Evolutionary conservation across 1,139 yeast species (phyloP), one percentile per base, ranked within the genome.

Genomic region (Saccharomyces uvarum): DNA sequence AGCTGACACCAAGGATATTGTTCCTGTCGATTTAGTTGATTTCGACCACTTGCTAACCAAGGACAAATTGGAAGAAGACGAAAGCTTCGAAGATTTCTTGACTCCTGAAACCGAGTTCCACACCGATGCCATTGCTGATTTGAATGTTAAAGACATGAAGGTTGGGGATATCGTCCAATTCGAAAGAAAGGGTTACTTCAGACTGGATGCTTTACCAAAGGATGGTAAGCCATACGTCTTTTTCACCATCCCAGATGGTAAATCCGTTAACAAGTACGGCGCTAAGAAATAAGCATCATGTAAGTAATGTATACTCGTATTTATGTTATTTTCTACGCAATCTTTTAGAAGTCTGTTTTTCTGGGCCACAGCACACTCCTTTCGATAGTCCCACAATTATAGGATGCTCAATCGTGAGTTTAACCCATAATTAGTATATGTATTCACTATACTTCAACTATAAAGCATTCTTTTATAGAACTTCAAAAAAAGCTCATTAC

Each of bases 191-290:
- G 98, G 98, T 63, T 93, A 89, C 79, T 93, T 76, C 81, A 83
- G 95, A 71, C 79, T 91, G 58, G 98, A 93, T 71, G 71, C 82
- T 63, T 54, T 65, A 51, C 79, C 78, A 63, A 70, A 76, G 50
- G 80, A 78, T 54, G 86, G 82, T 53, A 76, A 83, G 63, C 82
- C 83, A 57, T 87, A 83, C 59, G 85, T 87, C 52, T 86, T 93
- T 77, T 93, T 88, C 75, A 87, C 97, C 61, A 90, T 93, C 64
- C 99, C 98, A 58, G 99, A 93, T 72, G 98, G 99, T 71, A 93
- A 91, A 77, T 76, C 88, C 56, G 93, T 86, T 51, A 84, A 88
- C 69, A 86, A 79, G 71, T 88, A 88, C 70, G 96, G 96, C 68
- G 84, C 89, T 53, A 85, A 84, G 77, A 72, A 72, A 67, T 70